Evolutionary conservation across 495 filamentous ascomycete genomes (phyloP), one percentile per base, ranked within the genome.

Genomic region (Amniculicola lignicola): DNA sequence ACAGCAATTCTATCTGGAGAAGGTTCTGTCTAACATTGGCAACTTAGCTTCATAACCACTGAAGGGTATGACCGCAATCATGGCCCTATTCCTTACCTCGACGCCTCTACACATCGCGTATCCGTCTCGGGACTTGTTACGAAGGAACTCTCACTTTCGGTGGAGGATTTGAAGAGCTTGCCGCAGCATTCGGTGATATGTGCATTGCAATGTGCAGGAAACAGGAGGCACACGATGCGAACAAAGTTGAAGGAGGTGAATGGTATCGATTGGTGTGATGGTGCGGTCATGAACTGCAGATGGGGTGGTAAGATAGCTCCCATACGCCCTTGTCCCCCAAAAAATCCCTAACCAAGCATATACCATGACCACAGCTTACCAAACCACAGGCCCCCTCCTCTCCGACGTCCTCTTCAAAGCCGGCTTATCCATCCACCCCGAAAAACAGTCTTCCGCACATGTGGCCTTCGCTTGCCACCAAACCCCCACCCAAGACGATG

Each of bases 211-310:
- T 85, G 82, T 44, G 82, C 82, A 14, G 82, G 82, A 19, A 85
- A 85, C 57, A 70, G 82, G 4, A 77, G 82, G 1, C 81, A 83
- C 54, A 81, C 80, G 18, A 85, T 85, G 82, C 78, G 82, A 16
- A 83, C 79, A 0, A 63, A 77, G 40, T 62, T 84, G 3, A 79
- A 79, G 57, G 82, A 84, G 63, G 81, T 83, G 22, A 65, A 77
- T 44, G 82, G 82, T 0, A 78, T 85, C 37, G 80, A 85, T 57
- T 85, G 82, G 82, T 73, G 72, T 24, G 81, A 84, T 49, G 81
- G 74, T 25, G 82, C 81, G 0, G 77, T 84, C 10, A 84, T 83
- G 76, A 85, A 84, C 51, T 79, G 79, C 45, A 74, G 60, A 43
- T 85, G 80, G 80, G 72, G 63, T 27, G 82, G 47, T 51, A 27